Evolutionary conservation across 2,329 filamentous ascomycete genomes (phyloP), one percentile per base, ranked within the genome.

Genomic region (Verticillium isaacii): DNA sequence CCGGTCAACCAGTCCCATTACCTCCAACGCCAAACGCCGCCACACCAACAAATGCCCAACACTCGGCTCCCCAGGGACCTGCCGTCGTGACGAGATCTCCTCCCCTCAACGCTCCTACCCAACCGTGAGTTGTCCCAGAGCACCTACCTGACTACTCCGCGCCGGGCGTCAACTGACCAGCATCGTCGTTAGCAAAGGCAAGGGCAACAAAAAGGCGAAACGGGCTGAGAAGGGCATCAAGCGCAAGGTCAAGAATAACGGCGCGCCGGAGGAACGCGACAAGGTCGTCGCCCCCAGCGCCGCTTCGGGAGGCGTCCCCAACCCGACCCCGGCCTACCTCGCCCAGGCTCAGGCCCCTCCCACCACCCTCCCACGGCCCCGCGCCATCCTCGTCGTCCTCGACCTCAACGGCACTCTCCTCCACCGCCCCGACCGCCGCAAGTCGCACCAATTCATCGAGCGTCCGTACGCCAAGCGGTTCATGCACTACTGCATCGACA

Each of bases 351-450:
- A 76, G 5, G 67, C 76, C 15, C 68, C 76, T 0, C 80, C 85
- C 0, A 68, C 72, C 32, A 66, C 66, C 17, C 74, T 84, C 3
- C 45, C 74, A 0, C 58, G 73, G 1, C 83, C 88, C 1, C 85
- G 85, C 50, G 84, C 83, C 17, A 82, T 97, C 37, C 86, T 99
- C 25, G 81, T 99, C 58, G 85, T 98, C 56, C 85, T 98, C 64
- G 95, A 99, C 75, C 85, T 99, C 41, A 99, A 98, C 74, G 95
- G 95, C 65, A 97, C 94, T 0, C 82, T 99, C 1, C 83, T 98
- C 39, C 82, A 85, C 76, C 89, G 95, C 5, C 88, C 87, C 9
- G 80, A 79, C 59, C 78, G 79, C 56, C 72, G 72, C 32, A 69
- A 76, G 3, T 82, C 79, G 11, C 72, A 74, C 52, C 54, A 59